These are phyloP conservation scores for Aspergillus versicolor DNA, from an alignment of 2,329 filamentous ascomycete genomes.

Conservation along the genomic window DNA sequence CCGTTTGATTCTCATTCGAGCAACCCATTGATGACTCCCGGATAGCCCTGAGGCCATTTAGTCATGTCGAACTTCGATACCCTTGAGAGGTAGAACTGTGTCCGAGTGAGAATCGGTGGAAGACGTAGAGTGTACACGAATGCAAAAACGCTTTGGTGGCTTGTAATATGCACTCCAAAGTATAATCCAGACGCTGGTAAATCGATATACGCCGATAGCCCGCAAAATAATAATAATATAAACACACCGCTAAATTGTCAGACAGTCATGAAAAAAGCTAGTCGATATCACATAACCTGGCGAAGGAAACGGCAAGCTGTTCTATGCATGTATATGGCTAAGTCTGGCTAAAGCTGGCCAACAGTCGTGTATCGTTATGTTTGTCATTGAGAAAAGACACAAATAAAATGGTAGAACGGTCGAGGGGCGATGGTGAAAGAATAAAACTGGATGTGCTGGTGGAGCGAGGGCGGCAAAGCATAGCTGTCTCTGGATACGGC, in stretches of 20 bases:
- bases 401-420: slow-evolving; percentile 14
- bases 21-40: neutral
- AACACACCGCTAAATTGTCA: slow-evolving; percentile 25
- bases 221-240: slow-evolving; percentile 11
- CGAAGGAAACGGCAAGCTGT: slow-evolving; percentile 25
- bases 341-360: slow-evolving; percentile 23
- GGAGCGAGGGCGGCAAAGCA: slow-evolving; percentile 11
- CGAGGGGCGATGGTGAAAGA: slow-evolving; percentile 12
- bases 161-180: slow-evolving; percentile 17
- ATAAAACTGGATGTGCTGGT: slow-evolving; percentile 10
- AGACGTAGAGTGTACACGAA: slow-evolving; percentile 17
- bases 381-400: slow-evolving; percentile 12
- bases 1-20: slow-evolving; percentile 4
- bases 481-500: slow-evolving; percentile 15
- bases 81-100: neutral
- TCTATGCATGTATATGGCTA: slow-evolving; percentile 27
- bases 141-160: slow-evolving; percentile 15
- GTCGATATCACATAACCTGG: slow-evolving; percentile 23
- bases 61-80: slow-evolving; percentile 5
- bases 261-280: slow-evolving; percentile 18
- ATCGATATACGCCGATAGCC: slow-evolving; percentile 21
- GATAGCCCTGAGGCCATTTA: slow-evolving; percentile 1
- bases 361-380: slow-evolving; percentile 20
- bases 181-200: slow-evolving; percentile 12
- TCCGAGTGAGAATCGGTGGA: neutral